Evolutionary conservation across 2,329 filamentous ascomycete genomes (phyloP).

Genomic region (Sphaerulina vaccinii): DNA sequence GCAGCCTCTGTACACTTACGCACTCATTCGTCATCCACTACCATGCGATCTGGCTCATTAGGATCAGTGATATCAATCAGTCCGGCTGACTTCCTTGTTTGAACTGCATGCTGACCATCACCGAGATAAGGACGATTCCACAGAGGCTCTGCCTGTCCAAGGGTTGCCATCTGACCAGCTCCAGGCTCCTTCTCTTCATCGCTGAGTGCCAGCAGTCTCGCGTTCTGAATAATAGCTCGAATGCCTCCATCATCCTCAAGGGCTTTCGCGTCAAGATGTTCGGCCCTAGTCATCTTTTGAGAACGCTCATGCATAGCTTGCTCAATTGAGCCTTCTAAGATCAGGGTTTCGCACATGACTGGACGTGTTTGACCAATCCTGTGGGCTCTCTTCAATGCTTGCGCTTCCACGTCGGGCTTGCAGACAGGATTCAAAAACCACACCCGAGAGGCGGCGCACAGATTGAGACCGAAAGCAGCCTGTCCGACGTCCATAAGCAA

Average conservation of each 20-base stretch:
- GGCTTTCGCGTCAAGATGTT: conserved; percentile 56
- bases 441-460: conserved; percentile 77
- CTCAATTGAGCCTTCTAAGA: conserved; percentile 77
- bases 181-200: conserved; percentile 34
- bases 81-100: too few species aligned
- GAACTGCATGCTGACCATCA: too few species aligned
- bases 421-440: conserved; percentile 89
- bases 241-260: conserved; percentile 60
- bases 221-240: conserved; percentile 58
- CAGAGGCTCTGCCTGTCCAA: conserved; percentile 45
- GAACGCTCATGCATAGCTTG: conserved; percentile 76
- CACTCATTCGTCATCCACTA: background rate
- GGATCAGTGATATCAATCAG: too few species aligned
- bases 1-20: too few species aligned
- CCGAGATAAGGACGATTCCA: conserved; percentile 47
- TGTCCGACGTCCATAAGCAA: conserved; percentile 89
- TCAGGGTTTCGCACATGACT: conserved; percentile 82
- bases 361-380: conserved; percentile 78
- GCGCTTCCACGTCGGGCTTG: conserved; percentile 78
- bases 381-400: conserved; percentile 87
- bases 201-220: conserved; percentile 49
- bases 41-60: background rate
- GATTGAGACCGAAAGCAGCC: conserved; percentile 83
- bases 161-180: conserved; percentile 41
- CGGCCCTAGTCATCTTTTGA: conserved; percentile 67